Conservation (phyloP, 2,329 filamentous ascomycete species). For the Fusarium pseudograminearum region DNA sequence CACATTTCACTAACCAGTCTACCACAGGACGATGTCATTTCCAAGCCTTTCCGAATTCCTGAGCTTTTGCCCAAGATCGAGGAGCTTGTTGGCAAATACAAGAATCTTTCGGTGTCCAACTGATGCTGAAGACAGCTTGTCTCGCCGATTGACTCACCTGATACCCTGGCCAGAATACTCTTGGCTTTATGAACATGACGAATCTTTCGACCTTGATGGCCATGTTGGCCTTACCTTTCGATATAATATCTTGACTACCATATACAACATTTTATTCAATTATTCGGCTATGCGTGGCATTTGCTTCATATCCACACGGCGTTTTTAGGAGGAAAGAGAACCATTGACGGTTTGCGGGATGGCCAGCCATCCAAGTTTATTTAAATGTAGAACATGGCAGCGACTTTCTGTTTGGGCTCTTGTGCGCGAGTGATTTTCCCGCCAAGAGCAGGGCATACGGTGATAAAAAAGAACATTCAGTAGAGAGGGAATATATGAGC, state of each 20-base stretch:
- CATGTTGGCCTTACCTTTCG: constrained; percentile 24
- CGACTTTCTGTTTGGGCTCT: constrained; percentile 17
- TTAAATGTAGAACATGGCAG: constrained; percentile 34
- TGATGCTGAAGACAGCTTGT: constrained; percentile 11
- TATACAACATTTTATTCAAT: constrained; percentile 24
- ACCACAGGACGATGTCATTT: constrained; percentile 76
- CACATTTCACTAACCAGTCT: constrained; percentile 13
- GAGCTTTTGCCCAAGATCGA: constrained; percentile 77
- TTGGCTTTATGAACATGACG: constrained; percentile 25
- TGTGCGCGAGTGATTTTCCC: constrained; percentile 5
- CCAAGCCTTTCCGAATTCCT: constrained; percentile 83
- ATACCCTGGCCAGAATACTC: constrained; percentile 1
- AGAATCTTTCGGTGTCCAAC: constrained; percentile 47
- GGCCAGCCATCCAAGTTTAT: constrained; percentile 18
- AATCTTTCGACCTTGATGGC: constrained; percentile 23
- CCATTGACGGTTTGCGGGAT: constrained; percentile 27
- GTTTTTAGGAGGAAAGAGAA: constrained; percentile 38
- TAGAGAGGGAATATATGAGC: constrained; percentile 8
- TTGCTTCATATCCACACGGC: constrained; percentile 36
- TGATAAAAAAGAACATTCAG: constrained; percentile 17
- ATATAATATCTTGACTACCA: constrained; percentile 33
- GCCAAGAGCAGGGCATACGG: not conserved
- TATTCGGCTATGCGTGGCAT: constrained; percentile 26
- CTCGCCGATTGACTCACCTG: not conserved
- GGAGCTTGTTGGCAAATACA: constrained; percentile 62